Conservation (phyloP, 2,329 filamentous ascomycete genomes). For the Xylariaceae sp. region DNA sequence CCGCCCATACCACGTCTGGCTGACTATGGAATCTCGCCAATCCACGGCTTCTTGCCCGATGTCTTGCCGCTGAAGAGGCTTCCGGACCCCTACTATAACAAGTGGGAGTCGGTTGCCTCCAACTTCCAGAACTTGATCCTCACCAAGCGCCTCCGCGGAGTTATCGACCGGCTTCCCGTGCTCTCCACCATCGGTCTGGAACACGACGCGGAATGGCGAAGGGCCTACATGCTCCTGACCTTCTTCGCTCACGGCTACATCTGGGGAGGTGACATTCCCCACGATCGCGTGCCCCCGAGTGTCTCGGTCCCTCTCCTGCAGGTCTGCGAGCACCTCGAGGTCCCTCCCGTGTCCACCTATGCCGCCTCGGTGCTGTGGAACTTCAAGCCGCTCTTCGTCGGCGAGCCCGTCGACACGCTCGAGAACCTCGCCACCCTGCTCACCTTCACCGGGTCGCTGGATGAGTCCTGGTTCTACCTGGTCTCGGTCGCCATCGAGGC, state of each 20-base stretch:
- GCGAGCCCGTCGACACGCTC: constrained; percentile 73
- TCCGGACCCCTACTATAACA: constrained; percentile 85
- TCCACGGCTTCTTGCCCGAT: constrained; percentile 81
- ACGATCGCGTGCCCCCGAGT: constrained; percentile 69
- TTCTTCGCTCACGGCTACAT: constrained; percentile 95
- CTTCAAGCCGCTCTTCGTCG: constrained; percentile 82
- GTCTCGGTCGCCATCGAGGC: constrained; percentile 94
- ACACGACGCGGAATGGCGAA: constrained; percentile 83
- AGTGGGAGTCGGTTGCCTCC: constrained; percentile 81
- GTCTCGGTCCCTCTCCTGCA: constrained; percentile 77
- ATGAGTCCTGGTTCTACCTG: constrained; percentile 98
- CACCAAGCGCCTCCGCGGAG: constrained; percentile 71
- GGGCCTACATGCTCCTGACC: constrained; percentile 81
- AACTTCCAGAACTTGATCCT: constrained; percentile 85
- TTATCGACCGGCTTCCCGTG: constrained; percentile 74
- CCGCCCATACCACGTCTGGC: constrained; percentile 55
- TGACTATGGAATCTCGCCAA: constrained; percentile 72
- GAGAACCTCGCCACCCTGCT: constrained; percentile 82
- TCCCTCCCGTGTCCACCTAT: constrained; percentile 91
- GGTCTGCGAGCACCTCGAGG: constrained; percentile 69
- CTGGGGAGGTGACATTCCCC: constrained; percentile 83
- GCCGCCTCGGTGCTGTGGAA: constrained; percentile 93
- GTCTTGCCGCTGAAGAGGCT: constrained; percentile 72
- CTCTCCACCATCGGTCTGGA: constrained; percentile 76
- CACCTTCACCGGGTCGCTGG: constrained; percentile 88